A percentile compares a stretch with the other conserved stretches of the same genome.
Evolutionary conservation across 768 basidiomycete genomes (phyloP).

Genomic region (Mrakia gelida): DNA sequence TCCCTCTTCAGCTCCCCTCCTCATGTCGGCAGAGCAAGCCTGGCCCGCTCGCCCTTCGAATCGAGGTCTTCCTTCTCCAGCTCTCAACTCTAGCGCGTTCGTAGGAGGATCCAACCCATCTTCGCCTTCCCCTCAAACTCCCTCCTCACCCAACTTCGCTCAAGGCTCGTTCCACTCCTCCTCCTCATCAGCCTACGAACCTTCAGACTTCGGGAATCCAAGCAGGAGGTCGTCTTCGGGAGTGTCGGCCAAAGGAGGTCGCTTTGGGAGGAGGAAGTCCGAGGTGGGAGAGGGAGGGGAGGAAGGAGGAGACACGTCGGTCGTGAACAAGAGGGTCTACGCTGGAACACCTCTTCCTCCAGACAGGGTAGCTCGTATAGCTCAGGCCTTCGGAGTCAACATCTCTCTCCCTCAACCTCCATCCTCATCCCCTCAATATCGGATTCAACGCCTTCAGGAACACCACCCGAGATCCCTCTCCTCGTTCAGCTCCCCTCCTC

Average conservation of each 20-base stretch:
- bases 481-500: background rate
- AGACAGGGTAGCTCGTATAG: conserved; percentile 5
- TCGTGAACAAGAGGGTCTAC: background rate
- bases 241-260: background rate
- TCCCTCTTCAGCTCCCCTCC: conserved; percentile 6
- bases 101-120: background rate
- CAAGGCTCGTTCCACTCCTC: background rate
- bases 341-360: background rate
- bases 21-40: conserved; percentile 21
- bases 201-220: background rate
- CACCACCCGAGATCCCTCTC: background rate
- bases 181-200: background rate
- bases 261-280: background rate
- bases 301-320: background rate
- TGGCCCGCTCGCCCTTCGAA: conserved; percentile 14
- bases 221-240: background rate
- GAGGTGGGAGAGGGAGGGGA: background rate
- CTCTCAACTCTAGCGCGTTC: too few species aligned
- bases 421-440: background rate
- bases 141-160: background rate
- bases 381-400: conserved; percentile 20
- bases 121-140: background rate
- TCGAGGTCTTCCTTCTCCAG: background rate
- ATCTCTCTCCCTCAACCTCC: conserved; percentile 1
- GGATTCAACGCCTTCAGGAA: background rate